Conservation (phyloP, 495 filamentous ascomycete genomes). For the Neurospora tetraspora region DNA sequence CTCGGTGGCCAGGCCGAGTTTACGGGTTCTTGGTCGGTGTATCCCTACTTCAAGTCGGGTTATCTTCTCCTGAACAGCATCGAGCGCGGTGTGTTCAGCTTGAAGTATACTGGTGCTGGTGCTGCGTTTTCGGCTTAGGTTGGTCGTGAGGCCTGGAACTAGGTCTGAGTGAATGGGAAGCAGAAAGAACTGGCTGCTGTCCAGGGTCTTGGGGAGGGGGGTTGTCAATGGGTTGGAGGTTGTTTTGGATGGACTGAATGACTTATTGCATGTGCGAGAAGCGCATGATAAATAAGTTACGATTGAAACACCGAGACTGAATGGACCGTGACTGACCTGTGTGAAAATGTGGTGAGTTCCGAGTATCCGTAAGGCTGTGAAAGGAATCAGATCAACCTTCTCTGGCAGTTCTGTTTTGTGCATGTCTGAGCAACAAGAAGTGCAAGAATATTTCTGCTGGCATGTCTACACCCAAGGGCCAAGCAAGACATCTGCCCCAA, state of each 20-base stretch:
- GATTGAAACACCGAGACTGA: too few relatives aligned
- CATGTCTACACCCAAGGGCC: too few relatives aligned
- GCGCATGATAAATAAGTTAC: too few relatives aligned
- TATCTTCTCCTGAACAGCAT: conserved; percentile 51
- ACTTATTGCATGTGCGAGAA: too few relatives aligned
- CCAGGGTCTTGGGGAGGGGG: neutral
- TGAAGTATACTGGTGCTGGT: conserved; percentile 25
- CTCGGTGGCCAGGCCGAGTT: conserved; percentile 43
- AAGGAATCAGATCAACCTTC: too few relatives aligned
- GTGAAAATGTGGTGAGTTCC: too few relatives aligned
- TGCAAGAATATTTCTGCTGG: too few relatives aligned
- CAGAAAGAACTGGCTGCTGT: neutral
- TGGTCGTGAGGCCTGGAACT: neutral
- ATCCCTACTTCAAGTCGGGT: conserved; percentile 47
- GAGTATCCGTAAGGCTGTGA: too few relatives aligned
- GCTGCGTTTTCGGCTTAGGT: neutral
- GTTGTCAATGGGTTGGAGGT: neutral
- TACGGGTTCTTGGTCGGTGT: conserved; percentile 47
- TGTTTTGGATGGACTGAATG: neutral
- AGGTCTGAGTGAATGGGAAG: neutral
- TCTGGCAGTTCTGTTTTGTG: too few relatives aligned
- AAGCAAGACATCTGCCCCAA: too few relatives aligned
- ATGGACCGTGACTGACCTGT: too few relatives aligned
- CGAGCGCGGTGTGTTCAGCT: conserved; percentile 46
- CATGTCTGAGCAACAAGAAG: too few relatives aligned